Evolutionary conservation across 495 filamentous ascomycete genomes (phyloP), one percentile per base, ranked within the genome.

Genomic region (Aspergillus sparsus): DNA sequence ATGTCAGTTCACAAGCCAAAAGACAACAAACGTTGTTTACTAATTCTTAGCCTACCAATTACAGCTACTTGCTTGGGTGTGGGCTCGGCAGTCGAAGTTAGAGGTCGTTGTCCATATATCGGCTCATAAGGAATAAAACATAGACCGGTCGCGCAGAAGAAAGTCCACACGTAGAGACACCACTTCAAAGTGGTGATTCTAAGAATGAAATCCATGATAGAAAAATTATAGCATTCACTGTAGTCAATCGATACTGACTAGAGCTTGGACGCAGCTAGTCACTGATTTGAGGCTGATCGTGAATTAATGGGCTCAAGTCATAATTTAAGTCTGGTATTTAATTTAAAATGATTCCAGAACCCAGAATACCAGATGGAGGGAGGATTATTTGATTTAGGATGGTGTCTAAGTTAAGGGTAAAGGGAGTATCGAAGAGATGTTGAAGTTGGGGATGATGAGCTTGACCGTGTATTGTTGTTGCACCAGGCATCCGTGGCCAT

Each of bases 21-120:
- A 49, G 45, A 41, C 13, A 8, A 21, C 21, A 27, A 27, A 27
- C 21, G 21, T 27, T 27, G 21, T 27, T 27, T 27, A 27, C 21
- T 27, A 27, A 27, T 27, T 27, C 1, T 3, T 35, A 42, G 45
- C 71, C 54, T 65, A 80, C 80, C 80, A 49, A 83, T 77, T 39
- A 83, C 67, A 57, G 80, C 80, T 7, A 83, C 74, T 55, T 72
- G 69, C 57, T 75, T 82, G 0, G 72, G 57, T 12, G 60, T 32
- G 31, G 60, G 44, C 45, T 68, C 57, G n/a, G 56, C 52, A 56
- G 42, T 51, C 10, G 55, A 37, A 6, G 21, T 47, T 18, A 77
- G 49, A n/a, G 65, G 73, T 18, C 65, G 72, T 36, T 67, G 70
- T 15, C 68, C 64, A 53, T 61, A 42, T 33, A 68, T 72, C 58